phyloP scores from a whole-genome alignment of 257 asterid species.

The Solanum chmielewskii region DNA sequence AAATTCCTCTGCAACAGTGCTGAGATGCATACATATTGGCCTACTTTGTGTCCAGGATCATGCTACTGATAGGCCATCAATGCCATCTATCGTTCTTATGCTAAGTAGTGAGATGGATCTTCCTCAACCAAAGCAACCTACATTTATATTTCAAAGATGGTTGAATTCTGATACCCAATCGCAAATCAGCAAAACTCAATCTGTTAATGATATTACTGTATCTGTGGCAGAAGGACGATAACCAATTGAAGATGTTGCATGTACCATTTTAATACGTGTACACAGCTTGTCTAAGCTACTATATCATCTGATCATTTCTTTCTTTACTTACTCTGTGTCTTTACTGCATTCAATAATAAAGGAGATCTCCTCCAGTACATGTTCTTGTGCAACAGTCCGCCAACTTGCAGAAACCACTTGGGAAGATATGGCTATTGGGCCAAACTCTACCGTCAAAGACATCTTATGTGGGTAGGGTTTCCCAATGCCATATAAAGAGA shows the following conservation, averaged over 20 bases:
- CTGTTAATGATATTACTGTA: not conserved
- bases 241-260: not conserved
- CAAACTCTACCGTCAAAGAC: not conserved
- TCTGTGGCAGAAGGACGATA: constrained; percentile 3
- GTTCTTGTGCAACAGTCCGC: not conserved
- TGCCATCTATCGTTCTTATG: constrained; percentile 22
- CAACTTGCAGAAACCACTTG: not conserved
- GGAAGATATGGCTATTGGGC: not conserved
- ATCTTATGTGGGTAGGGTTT: not conserved
- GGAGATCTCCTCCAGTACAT: not conserved
- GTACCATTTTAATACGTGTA: not conserved
- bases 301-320: not conserved
- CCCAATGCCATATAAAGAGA: not conserved
- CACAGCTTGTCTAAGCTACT: not conserved
- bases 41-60: constrained; percentile 57
- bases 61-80: constrained; percentile 39
- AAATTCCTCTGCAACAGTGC: constrained; percentile 7
- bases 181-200: not conserved
- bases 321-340: not conserved
- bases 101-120: not conserved
- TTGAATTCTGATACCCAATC: not conserved
- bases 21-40: constrained; percentile 47
- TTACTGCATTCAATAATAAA: not conserved
- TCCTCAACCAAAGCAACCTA: not conserved
- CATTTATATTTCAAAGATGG: not conserved